phyloP scores from a whole-genome alignment of 1,284 basidiomycete species.

The Moesziomyces sp. region DNA sequence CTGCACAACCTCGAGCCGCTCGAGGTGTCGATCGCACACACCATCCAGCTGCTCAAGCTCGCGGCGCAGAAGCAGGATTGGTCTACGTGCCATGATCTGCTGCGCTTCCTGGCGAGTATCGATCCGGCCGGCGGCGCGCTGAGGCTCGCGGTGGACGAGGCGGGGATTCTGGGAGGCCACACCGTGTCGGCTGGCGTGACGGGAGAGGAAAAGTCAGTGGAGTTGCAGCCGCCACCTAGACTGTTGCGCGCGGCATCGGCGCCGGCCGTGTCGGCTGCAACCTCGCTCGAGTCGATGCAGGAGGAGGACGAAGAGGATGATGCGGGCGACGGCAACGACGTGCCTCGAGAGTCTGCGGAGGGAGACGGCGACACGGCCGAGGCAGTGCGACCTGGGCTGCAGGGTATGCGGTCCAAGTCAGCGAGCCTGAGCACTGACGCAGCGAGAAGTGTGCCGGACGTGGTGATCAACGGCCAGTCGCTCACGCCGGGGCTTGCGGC shows the following conservation, averaged over 20 bases:
- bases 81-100: conserved; percentile 70
- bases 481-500: conserved; percentile 23
- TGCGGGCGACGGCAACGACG: not conserved
- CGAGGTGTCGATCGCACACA: conserved; percentile 70
- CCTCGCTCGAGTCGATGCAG: conserved; percentile 26
- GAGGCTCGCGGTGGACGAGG: conserved; percentile 28
- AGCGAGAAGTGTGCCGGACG: conserved; percentile 29
- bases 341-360: not conserved
- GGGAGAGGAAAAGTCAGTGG: not conserved
- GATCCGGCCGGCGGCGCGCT: conserved; percentile 73
- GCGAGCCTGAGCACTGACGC: conserved; percentile 11
- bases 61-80: conserved; percentile 50
- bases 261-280: conserved; percentile 13
- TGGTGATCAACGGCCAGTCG: conserved; percentile 33
- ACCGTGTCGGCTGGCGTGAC: not conserved
- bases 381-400: conserved; percentile 1
- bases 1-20: conserved; percentile 91
- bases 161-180: conserved; percentile 18
- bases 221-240: conserved; percentile 9
- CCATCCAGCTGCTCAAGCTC: conserved; percentile 53
- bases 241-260: conserved; percentile 13
- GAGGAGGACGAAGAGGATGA: conserved; percentile 35
- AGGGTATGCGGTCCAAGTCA: conserved; percentile 23
- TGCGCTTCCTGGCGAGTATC: conserved; percentile 52
- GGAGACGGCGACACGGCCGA: not conserved